These are phyloP conservation scores for Elaphomyces granulatus DNA, from an alignment of 495 filamentous ascomycete genomes.

Conservation along the genomic window DNA sequence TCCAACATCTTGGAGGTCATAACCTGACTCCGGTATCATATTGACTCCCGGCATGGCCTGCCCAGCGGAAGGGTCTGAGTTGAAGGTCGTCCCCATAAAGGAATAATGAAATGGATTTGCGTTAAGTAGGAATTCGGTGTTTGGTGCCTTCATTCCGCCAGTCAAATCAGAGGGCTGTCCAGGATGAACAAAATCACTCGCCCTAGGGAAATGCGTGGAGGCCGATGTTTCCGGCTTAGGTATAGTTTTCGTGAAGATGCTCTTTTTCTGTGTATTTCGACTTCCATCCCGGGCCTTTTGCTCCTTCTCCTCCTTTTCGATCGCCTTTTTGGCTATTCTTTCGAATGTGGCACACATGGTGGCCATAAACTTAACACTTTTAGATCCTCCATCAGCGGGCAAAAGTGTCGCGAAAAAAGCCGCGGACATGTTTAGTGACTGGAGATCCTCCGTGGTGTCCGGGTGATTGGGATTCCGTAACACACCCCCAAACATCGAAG, in stretches of 20 bases:
- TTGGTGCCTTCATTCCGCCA: background rate
- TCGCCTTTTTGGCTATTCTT: slow-evolving; percentile 69
- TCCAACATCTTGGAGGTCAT: background rate
- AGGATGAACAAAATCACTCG: no score
- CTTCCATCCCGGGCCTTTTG: slow-evolving; percentile 5
- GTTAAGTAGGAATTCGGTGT: background rate
- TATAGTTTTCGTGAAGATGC: slow-evolving; percentile 6
- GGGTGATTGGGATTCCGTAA: slow-evolving; percentile 74
- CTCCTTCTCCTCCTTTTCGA: slow-evolving; percentile 80
- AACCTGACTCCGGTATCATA: background rate
- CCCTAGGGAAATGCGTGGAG: slow-evolving; percentile 1
- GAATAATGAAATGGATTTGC: background rate
- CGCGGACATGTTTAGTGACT: slow-evolving; percentile 74
- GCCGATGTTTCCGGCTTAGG: slow-evolving; percentile 4
- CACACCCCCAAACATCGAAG: slow-evolving; percentile 89
- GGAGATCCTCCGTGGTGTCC: slow-evolving; percentile 67
- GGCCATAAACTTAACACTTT: slow-evolving; percentile 78
- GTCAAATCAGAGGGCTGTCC: background rate
- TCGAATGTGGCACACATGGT: slow-evolving; percentile 81
- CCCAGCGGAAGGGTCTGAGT: background rate
- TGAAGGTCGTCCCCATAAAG: background rate
- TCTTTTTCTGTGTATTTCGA: slow-evolving; percentile 7
- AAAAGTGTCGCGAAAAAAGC: slow-evolving; percentile 69
- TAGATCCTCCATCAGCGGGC: slow-evolving; percentile 47
- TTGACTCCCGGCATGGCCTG: background rate